A percentile compares a stretch with the other conserved stretches of the same genome.
phyloP scores from a whole-genome alignment of 371 early-diverging fungal genomes.

The Coemansia linderi region DNA sequence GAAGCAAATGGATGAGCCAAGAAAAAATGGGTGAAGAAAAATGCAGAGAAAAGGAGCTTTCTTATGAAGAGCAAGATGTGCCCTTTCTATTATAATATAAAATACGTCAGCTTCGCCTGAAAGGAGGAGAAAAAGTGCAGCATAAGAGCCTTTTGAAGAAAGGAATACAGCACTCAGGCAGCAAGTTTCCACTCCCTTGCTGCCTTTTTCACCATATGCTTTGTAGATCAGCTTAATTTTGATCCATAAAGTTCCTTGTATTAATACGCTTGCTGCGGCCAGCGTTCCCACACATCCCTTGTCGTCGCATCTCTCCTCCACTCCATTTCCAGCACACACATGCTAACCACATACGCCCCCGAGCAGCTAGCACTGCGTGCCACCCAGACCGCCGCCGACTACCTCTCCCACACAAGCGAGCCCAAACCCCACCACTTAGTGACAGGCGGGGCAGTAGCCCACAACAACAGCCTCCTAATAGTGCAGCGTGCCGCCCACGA shows the following conservation, averaged over 20 bases:
- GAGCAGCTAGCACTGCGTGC: constrained; percentile 11
- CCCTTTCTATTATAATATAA: background rate
- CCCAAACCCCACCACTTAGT: constrained; percentile 40
- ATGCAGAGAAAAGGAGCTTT: background rate
- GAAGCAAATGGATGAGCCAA: background rate
- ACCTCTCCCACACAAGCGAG: background rate
- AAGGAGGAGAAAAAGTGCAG: background rate
- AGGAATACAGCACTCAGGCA: too few species aligned
- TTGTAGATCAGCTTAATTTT: background rate
- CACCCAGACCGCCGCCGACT: constrained; percentile 14
- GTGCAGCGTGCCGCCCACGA: constrained; percentile 45
- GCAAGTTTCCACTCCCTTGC: too few species aligned
- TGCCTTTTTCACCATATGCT: too few species aligned
- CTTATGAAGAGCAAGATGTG: background rate
- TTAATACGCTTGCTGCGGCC: background rate
- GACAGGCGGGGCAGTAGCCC: constrained; percentile 41
- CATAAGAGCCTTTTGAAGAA: too few species aligned
- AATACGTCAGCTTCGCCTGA: background rate
- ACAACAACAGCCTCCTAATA: constrained; percentile 23
- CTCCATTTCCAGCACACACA: background rate
- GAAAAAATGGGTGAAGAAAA: background rate
- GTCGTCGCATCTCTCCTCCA: background rate
- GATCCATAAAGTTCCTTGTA: background rate
- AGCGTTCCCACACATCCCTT: background rate
- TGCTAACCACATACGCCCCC: background rate